Evolutionary conservation across 768 basidiomycete genomes (phyloP).

Genomic region (Termitomyces sp.): DNA sequence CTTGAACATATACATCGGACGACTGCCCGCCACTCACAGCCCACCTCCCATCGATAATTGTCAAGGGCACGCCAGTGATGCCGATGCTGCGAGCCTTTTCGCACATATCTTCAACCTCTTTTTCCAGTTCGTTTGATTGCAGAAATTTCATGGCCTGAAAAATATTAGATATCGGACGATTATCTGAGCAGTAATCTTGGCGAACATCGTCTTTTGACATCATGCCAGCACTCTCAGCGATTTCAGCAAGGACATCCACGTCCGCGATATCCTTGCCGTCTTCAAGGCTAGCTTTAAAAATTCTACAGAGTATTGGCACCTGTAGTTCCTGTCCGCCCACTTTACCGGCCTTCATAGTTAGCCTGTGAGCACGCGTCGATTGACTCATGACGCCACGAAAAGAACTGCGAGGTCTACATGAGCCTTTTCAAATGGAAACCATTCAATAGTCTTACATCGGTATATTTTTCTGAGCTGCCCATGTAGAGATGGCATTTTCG

Average conservation of each 20-base stretch:
- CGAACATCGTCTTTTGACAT: conserved; percentile 59
- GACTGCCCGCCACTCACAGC: conserved; percentile 71
- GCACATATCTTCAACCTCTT: conserved; percentile 60
- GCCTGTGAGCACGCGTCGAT: conserved; percentile 66
- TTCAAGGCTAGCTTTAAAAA: conserved; percentile 67
- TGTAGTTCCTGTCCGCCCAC: conserved; percentile 59
- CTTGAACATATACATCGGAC: conserved; percentile 65
- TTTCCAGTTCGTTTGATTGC: conserved; percentile 54
- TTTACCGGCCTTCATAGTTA: conserved; percentile 63
- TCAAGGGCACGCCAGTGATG: conserved; percentile 75
- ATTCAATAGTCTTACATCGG: conserved; percentile 39
- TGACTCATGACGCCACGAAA: conserved; percentile 57
- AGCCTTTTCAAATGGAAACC: background rate
- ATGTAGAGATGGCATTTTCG: conserved; percentile 39
- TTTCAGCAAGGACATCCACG: conserved; percentile 47
- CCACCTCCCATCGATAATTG: conserved; percentile 75
- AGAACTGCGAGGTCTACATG: conserved; percentile 29
- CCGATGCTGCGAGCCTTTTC: conserved; percentile 58
- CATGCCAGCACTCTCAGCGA: conserved; percentile 49
- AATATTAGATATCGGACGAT: background rate
- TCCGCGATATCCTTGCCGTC: conserved; percentile 61
- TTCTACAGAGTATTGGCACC: conserved; percentile 43
- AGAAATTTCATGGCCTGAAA: conserved; percentile 60
- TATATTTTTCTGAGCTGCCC: conserved; percentile 51
- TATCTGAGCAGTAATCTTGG: conserved; percentile 7